A percentile compares a stretch with the other conserved stretches of the same genome.
Conservation (phyloP, 2,329 filamentous ascomycete species). For the Diplodia seriata region DNA sequence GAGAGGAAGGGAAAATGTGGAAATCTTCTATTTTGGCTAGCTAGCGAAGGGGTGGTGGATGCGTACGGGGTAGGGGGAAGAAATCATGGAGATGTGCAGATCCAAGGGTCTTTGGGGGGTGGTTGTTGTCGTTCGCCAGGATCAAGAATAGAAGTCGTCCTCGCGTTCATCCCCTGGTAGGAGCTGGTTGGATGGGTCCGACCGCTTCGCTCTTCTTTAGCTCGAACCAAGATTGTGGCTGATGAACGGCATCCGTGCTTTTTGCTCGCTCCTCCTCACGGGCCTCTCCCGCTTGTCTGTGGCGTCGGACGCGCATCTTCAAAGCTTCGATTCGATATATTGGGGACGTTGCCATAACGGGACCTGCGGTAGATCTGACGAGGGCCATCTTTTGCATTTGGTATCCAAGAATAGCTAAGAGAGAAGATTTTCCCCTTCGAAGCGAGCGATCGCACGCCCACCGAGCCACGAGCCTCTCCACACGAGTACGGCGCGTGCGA, state of each 20-base stretch:
- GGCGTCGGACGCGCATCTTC: not conserved
- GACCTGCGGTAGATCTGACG: not conserved
- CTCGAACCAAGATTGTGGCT: not conserved
- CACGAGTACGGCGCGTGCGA: not conserved
- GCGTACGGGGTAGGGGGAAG: too few relatives aligned
- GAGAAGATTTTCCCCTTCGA: not conserved
- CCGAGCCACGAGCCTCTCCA: not conserved
- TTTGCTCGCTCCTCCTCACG: not conserved
- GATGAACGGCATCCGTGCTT: not conserved
- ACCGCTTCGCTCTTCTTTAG: not conserved
- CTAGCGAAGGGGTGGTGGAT: too few relatives aligned
- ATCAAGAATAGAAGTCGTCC: not conserved
- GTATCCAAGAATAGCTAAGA: constrained; percentile 18
- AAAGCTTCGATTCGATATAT: constrained; percentile 16
- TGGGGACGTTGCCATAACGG: not conserved
- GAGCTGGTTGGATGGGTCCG: not conserved
- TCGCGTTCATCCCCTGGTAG: not conserved
- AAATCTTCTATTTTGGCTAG: too few relatives aligned
- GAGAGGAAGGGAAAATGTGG: too few relatives aligned
- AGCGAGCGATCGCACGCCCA: constrained; percentile 1
- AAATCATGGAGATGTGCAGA: not conserved
- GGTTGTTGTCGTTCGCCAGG: not conserved
- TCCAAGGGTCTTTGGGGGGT: not conserved
- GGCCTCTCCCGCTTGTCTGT: not conserved
- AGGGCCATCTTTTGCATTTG: constrained; percentile 12